A percentile compares a stretch with the other conserved stretches of the same genome.
Evolutionary conservation across 768 basidiomycete species (phyloP).

Genomic region (Boletus vermiculosoides): DNA sequence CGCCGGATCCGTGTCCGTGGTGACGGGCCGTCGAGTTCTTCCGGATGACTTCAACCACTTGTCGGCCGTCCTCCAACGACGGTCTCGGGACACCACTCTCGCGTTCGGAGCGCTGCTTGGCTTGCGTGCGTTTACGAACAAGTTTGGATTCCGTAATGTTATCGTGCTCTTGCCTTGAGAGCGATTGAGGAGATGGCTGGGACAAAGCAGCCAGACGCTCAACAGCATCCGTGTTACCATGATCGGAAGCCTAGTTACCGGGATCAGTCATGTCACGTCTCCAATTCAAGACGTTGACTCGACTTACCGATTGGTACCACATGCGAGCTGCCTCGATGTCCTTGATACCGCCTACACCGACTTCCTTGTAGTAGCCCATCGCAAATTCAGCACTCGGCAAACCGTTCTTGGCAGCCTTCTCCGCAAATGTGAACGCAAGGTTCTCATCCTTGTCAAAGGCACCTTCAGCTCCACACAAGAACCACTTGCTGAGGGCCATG

Average conservation of each 20-base stretch:
- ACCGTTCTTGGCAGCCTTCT: conserved; percentile 75
- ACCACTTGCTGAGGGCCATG: conserved; percentile 98
- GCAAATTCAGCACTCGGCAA: conserved; percentile 88
- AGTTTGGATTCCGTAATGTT: conserved; percentile 74
- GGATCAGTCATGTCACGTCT: background rate
- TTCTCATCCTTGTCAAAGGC: conserved; percentile 84
- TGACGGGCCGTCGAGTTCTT: conserved; percentile 43
- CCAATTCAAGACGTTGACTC: background rate
- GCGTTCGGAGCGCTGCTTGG: conserved; percentile 50
- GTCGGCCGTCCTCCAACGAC: conserved; percentile 36
- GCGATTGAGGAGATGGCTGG: conserved; percentile 54
- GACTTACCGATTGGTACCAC: conserved; percentile 73
- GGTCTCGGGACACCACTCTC: conserved; percentile 12
- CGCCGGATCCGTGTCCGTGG: conserved; percentile 10
- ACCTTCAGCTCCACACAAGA: conserved; percentile 79
- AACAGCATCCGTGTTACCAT: conserved; percentile 78
- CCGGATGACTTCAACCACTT: conserved; percentile 55
- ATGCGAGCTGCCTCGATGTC: conserved; percentile 60
- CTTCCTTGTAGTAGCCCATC: conserved; percentile 93
- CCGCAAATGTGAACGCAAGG: conserved; percentile 86
- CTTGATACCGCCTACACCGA: conserved; percentile 77
- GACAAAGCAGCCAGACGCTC: conserved; percentile 71
- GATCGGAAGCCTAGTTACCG: conserved; percentile 59
- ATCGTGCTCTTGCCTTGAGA: conserved; percentile 82
- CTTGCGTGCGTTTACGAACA: conserved; percentile 79